Conservation (phyloP, 192 early-diverging fungal species). For the Entomortierella parvispora region DNA sequence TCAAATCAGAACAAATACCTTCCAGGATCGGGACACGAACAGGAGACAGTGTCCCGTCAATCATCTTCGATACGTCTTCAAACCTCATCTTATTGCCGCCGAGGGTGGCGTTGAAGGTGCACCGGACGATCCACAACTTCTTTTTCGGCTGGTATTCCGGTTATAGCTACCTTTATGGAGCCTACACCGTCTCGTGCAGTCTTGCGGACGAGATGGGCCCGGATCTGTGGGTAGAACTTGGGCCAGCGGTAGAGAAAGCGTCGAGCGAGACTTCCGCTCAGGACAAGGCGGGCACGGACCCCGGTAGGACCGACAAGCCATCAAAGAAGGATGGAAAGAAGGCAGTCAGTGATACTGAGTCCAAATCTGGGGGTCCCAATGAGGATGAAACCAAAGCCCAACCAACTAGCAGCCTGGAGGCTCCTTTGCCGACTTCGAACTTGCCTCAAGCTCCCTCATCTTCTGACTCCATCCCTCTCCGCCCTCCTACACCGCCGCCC, state of each 20-base stretch:
- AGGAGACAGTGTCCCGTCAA: neutral
- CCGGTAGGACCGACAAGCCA: neutral
- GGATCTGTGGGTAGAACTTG: constrained; percentile 18
- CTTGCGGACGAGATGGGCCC: neutral
- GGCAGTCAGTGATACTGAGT: too few species aligned
- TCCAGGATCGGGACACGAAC: constrained; percentile 3
- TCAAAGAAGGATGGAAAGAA: neutral
- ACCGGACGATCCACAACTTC: constrained; percentile 21
- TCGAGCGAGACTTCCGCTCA: neutral
- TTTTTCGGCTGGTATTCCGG: constrained; percentile 20
- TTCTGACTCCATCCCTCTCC: neutral
- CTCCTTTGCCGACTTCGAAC: too few species aligned
- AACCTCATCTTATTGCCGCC: constrained; percentile 21
- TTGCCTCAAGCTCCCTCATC: too few species aligned
- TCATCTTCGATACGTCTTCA: constrained; percentile 33
- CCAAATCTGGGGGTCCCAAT: too few species aligned
- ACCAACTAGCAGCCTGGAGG: too few species aligned
- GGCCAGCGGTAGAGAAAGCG: neutral
- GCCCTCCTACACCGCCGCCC: neutral
- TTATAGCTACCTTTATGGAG: constrained; percentile 4
- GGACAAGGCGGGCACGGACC: neutral
- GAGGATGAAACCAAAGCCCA: too few species aligned
- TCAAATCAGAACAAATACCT: neutral
- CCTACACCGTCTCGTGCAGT: constrained; percentile 26
- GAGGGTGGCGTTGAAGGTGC: constrained; percentile 3